Evolutionary conservation across 1,284 basidiomycete species (phyloP), one percentile per base, ranked within the genome.

Genomic region (Ganoderma leucocontextum): DNA sequence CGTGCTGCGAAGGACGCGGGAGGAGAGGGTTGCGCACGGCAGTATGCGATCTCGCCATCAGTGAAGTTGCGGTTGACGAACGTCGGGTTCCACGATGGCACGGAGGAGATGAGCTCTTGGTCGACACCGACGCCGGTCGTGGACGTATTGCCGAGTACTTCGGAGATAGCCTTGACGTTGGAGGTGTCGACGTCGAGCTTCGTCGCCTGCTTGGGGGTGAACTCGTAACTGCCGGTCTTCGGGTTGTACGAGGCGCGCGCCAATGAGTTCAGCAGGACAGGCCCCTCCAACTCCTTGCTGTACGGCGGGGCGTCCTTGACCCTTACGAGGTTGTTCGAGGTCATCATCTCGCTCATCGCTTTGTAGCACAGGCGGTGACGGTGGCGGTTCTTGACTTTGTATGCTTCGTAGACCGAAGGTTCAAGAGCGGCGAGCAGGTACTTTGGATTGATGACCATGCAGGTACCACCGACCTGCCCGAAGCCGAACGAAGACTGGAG

Each of bases 241-340:
- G 87, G 80, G 79, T 96, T 90, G 70, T 91, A 89, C n/a, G 87
- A 86, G 2, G 95, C 91, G 35, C 97, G 91, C 8, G 97, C 97
- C 79, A 97, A 84, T 0, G 96, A 95, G 87, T 99, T 99, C 80
- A 99, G 86, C 61, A 99, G 86, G 42, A 99, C 95, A 58, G 91
- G 87, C 60, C 86, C 88, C 82, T 99, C 97, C 71, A 98, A 86
- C 75, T 99, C 97, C 69, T 89, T 87, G 60, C 88, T 83, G 84
- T 97, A 99, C 25, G 97, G 98, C 25, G 97, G 96, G 44, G 89
- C 88, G 47, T 98, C 97, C 86, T 99, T 99, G 87, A 99, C 91
- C 83, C 94, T 93, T 73, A 99, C 96, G 63, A 99, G 86, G 63
- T 93, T 93, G 83, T 97, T 95, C 79, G 89, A 90, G 79, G 94